Evolutionary conservation across 2,329 filamentous ascomycete genomes (phyloP), one percentile per base, ranked within the genome.

Genomic region (Verticillium klebahnii): DNA sequence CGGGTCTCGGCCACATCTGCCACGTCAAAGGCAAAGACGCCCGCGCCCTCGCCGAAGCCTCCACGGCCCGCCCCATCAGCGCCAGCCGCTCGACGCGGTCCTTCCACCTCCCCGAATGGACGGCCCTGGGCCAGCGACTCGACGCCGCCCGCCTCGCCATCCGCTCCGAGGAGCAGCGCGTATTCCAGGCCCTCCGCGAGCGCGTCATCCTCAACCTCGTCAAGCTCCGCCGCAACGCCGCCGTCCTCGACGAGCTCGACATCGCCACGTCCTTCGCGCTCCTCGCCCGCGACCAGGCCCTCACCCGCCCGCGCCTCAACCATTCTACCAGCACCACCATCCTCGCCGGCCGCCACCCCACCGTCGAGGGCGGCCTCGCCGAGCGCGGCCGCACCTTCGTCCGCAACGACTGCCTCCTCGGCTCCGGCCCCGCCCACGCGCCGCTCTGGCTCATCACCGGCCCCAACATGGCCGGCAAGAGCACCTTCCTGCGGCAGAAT

Each of bases 391-490:
- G 92, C 34, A 87, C 79, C 12, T 98, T 98, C 71, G 88, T 92
- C 55, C 84, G 87, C 58, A 98, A 98, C 69, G 91, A 97, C 76
- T 96, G 92, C 74, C 81, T 90, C 40, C 82, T 97, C 2, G 90
- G 90, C n/a, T 86, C 77, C 74, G 84, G 14, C 8, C 17, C 65
- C 73, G 88, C 40, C 83, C 76, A 90, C 79, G 81, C 86, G 79
- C 69, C 82, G 80, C 60, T 91, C 77, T 79, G 89, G 88, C 69
- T 85, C 73, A 79, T 94, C 84, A 84, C 91, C 68, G 80, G 95
- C 0, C 95, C 95, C n/a, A 99, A 99, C 76, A 99, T 99, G 95
- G 95, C 90, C 1, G 95, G 95, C 57, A 99, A 99, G 77, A 94
- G 90, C 73, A 99, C 95, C 0, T 99, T 97, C 71, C 82, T 99